A percentile compares a stretch with the other conserved stretches of the same genome.
Evolutionary conservation across 371 early-diverging fungal genomes (phyloP).

Genomic region (Lichtheimia ornata): DNA sequence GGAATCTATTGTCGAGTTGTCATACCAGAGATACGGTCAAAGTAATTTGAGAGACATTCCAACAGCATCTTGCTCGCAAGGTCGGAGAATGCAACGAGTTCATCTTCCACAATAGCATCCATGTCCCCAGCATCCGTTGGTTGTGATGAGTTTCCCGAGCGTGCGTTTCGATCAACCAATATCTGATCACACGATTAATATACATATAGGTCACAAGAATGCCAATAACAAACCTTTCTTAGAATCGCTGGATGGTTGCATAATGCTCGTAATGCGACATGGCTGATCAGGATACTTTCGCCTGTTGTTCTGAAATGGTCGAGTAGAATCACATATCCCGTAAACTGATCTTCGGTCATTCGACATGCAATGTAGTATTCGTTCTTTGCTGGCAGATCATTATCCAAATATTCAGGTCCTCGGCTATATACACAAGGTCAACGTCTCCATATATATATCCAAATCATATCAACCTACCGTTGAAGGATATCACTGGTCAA

Average conservation of each 20-base stretch:
- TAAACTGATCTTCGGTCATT: constrained; percentile 55
- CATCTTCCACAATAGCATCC: no score
- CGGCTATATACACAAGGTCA: constrained; percentile 25
- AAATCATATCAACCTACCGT: constrained; percentile 15
- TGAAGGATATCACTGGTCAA: constrained; percentile 18
- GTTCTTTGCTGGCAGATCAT: constrained; percentile 65
- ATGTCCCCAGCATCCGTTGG: no score
- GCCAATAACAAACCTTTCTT: constrained; percentile 11
- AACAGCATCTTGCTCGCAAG: no score
- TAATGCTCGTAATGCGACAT: constrained; percentile 46
- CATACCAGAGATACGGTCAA: no score
- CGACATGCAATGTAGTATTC: constrained; percentile 73
- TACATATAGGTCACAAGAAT: no score
- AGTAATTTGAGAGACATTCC: no score
- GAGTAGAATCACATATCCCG: constrained; percentile 47
- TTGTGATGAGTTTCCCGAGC: no score
- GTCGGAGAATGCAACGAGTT: no score
- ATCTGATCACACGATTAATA: no score
- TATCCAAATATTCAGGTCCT: constrained; percentile 49
- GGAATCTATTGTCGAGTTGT: no score
- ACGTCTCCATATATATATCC: no score
- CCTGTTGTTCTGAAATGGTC: neutral
- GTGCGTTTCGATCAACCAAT: no score
- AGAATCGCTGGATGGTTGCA: constrained; percentile 77
- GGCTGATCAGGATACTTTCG: constrained; percentile 11